Base-by-base conservation (phyloP, 2,329 filamentous ascomycete species). In the Sporothrix inflata region DNA sequence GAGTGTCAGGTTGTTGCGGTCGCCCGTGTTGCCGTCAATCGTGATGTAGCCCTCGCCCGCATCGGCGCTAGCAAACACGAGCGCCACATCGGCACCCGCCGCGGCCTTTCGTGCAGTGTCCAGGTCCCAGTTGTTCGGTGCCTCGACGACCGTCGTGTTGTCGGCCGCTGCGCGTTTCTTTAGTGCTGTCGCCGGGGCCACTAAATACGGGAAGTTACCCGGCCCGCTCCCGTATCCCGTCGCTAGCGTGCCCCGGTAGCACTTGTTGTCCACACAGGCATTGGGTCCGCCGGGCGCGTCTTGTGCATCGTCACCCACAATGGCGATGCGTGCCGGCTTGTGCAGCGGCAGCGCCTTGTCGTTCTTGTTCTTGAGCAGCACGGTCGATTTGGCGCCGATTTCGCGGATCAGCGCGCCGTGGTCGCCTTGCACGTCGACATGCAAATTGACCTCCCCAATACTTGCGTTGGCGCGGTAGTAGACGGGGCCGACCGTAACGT, bases 211-310 rank as follows among this genome's bases (percentile, higher is more conserved):
- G 74, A 94, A 94, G 30, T 97, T 89, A 2, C 93, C 93, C 0
- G 93, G 89, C 1, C 94, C 94, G 11, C 92, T 95, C 14, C 94
- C 94, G 93, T 94, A 97, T 8, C 94, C 94, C 69, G 91, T 91
- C 1, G 88, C 93, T 9, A 97, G 84, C 0, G 94, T 96, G 1
- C 93, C 94, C 74, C 91, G 89, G 78, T 97, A 95, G 80, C 94
- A 97, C 42, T 71, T 66, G 66, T 87, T 90, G 78, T 97, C 93
- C 1, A 81, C 76, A 79, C 94, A 98, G 5, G 85, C 85, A 77
- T 97, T 97, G 4, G 91, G 88, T 0, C 93, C 94, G 14, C 65
- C 89, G 5, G 87, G 83, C 24, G 88, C 78, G 38, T 80, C 79
- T 57, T 81, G 90, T 24, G 91, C 90, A 76, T 94, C 92, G 77